Evolutionary conservation across 2,329 filamentous ascomycete species (phyloP).

Genomic region (Coniochaeta hoffmannii): DNA sequence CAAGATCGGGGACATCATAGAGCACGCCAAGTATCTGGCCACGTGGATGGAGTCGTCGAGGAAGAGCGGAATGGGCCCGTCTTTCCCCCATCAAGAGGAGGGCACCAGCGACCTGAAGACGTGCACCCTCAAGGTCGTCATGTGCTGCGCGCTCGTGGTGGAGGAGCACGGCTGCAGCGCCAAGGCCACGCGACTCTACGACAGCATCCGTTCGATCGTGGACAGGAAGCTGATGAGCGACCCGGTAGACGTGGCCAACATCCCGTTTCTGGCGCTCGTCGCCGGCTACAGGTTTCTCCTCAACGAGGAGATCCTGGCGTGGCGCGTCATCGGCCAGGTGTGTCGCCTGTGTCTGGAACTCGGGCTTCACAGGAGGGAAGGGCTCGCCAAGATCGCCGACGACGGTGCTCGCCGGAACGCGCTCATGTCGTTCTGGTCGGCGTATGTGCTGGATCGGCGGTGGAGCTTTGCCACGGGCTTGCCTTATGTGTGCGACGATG

Average conservation of each 20-base stretch:
- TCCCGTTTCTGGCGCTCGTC: constrained; percentile 45
- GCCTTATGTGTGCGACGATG: constrained; percentile 77
- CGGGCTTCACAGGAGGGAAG: constrained; percentile 74
- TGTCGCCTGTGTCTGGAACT: constrained; percentile 72
- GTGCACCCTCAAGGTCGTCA: constrained; percentile 71
- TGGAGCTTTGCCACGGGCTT: constrained; percentile 89
- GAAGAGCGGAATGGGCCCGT: constrained; percentile 21
- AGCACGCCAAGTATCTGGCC: constrained; percentile 62
- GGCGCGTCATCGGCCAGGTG: constrained; percentile 79
- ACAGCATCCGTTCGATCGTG: constrained; percentile 64
- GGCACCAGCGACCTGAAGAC: constrained; percentile 46
- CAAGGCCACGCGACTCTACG: constrained; percentile 64
- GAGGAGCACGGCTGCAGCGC: constrained; percentile 75
- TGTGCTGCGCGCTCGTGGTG: constrained; percentile 70
- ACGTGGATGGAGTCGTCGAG: constrained; percentile 58
- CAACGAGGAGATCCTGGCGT: constrained; percentile 79
- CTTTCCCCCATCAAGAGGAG: constrained; percentile 24
- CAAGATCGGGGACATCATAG: constrained; percentile 62
- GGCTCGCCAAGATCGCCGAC: constrained; percentile 60
- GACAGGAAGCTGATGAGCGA: constrained; percentile 58
- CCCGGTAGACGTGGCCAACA: constrained; percentile 34
- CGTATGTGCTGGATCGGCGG: constrained; percentile 76
- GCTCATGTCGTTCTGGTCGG: constrained; percentile 74
- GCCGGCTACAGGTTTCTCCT: constrained; percentile 72
- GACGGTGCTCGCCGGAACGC: constrained; percentile 62